These are phyloP conservation scores for Draba incana DNA, from an alignment of 345 rosid species.

Conservation along the genomic window DNA sequence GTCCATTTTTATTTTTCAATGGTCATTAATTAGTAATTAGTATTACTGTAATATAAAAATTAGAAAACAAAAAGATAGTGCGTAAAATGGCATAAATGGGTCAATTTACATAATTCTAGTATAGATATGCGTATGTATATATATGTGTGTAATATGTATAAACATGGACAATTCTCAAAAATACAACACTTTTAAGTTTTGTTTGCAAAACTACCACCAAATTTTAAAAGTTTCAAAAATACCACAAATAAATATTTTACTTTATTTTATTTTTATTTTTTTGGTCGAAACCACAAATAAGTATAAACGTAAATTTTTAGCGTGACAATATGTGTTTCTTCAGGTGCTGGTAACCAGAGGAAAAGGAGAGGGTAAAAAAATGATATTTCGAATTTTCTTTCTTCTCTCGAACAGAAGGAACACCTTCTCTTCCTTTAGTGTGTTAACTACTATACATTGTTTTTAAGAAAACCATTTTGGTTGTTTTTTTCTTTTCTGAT, in stretches of 20 bases:
- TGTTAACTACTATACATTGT: slow-evolving; percentile 22
- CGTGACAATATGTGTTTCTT: slow-evolving; percentile 22
- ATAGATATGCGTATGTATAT: not conserved
- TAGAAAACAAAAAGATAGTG: not conserved
- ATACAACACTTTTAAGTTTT: no score
- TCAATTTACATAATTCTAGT: not conserved
- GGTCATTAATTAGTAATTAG: not conserved
- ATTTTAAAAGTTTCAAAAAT: no score
- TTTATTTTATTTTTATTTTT: no score
- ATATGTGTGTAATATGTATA: not conserved
- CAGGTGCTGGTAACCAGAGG: slow-evolving; percentile 31
- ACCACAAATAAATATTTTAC: no score
- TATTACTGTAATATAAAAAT: not conserved
- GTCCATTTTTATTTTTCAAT: not conserved
- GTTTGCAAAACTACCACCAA: no score
- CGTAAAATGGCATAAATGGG: not conserved
- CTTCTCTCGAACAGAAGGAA: not conserved
- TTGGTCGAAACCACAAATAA: no score
- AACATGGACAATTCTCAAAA: no score
- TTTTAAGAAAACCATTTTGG: slow-evolving; percentile 35
- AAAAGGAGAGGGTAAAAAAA: slow-evolving; percentile 31
- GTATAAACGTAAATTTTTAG: not conserved
- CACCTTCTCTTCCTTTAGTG: slow-evolving; percentile 19
- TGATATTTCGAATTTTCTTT: slow-evolving; percentile 5
- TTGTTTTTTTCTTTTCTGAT: not conserved